phyloP scores from a whole-genome alignment of 306 rosid species.

The Citrullus amarus region DNA sequence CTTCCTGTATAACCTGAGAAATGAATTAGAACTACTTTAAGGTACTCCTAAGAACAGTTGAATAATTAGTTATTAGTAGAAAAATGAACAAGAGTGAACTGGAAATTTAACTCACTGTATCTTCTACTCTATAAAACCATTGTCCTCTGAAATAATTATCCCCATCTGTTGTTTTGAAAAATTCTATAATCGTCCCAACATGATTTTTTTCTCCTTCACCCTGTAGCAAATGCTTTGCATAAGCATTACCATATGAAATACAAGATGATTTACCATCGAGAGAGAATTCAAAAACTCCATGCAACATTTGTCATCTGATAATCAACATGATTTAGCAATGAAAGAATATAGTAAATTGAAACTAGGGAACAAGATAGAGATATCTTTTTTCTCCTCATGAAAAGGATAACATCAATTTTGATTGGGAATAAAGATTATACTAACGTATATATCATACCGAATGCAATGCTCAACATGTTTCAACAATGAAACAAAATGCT shows the following conservation, averaged over 20 bases:
- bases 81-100: not conserved
- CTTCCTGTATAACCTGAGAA: constrained; percentile 57
- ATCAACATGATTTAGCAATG: not conserved
- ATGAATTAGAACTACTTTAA: constrained; percentile 15
- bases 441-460: not conserved
- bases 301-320: not conserved
- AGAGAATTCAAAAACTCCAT: not conserved
- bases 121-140: constrained; percentile 89
- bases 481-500: not conserved
- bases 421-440: not conserved
- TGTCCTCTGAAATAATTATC: constrained; percentile 70
- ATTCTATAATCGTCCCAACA: constrained; percentile 75
- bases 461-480: not conserved
- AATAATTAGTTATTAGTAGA: not conserved
- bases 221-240: constrained; percentile 31
- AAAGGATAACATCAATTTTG: not conserved
- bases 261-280: not conserved
- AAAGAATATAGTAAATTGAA: not conserved
- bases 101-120: constrained; percentile 53
- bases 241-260: constrained; percentile 14
- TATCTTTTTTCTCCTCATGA: not conserved
- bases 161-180: constrained; percentile 61
- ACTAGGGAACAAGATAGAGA: not conserved
- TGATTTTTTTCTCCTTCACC: constrained; percentile 51
- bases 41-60: not conserved